Evolutionary conservation across 2,329 filamentous ascomycete species (phyloP).

Genomic region (Fusarium sp.): DNA sequence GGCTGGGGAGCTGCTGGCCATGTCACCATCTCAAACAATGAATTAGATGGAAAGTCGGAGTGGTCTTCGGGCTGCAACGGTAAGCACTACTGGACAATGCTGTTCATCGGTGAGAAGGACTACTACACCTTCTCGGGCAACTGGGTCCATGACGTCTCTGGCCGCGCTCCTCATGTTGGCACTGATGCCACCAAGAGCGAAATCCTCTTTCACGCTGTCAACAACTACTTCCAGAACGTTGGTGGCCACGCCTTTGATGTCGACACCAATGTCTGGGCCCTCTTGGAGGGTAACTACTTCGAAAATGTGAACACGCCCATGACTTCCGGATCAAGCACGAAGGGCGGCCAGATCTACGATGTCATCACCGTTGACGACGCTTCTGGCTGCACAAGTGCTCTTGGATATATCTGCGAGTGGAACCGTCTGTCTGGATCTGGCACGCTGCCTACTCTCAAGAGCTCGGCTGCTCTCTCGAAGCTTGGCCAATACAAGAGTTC

Average conservation of each 20-base stretch:
- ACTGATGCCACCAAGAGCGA: conserved; percentile 53
- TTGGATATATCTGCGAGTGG: conserved; percentile 47
- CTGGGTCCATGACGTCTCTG: conserved; percentile 71
- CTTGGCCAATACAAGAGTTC: conserved; percentile 22
- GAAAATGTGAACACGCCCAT: conserved; percentile 63
- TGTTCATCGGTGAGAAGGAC: conserved; percentile 62
- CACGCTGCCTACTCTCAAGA: conserved; percentile 16
- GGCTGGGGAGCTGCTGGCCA: conserved; percentile 66
- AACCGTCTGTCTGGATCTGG: conserved; percentile 38
- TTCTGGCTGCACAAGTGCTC: conserved; percentile 20
- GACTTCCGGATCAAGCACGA: conserved; percentile 25
- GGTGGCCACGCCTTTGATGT: conserved; percentile 70
- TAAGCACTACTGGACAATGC: conserved; percentile 73
- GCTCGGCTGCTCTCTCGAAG: conserved; percentile 14
- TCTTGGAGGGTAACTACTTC: conserved; percentile 72
- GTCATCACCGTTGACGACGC: conserved; percentile 48
- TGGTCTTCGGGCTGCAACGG: conserved; percentile 72
- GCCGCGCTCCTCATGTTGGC: conserved; percentile 70
- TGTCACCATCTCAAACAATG: conserved; percentile 72
- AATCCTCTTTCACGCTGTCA: conserved; percentile 71
- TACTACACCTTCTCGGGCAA: conserved; percentile 68
- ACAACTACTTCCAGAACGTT: conserved; percentile 72
- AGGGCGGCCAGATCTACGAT: conserved; percentile 45
- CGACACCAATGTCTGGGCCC: conserved; percentile 58
- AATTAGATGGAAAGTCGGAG: conserved; percentile 67